phyloP scores from a whole-genome alignment of 169 alveolate genomes.

The Cryptosporidium sp. region DNA sequence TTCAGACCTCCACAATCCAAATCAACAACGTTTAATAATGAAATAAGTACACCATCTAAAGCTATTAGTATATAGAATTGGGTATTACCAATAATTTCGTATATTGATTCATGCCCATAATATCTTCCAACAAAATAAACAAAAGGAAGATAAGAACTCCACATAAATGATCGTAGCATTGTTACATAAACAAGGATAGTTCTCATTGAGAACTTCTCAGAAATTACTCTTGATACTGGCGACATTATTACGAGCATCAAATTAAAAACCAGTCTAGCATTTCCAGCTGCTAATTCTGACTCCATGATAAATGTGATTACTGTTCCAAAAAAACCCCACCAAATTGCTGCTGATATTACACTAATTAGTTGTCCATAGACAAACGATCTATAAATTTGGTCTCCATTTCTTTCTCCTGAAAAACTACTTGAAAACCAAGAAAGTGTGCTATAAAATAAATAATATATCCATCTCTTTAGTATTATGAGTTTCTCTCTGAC shows the following conservation, averaged over 20 bases:
- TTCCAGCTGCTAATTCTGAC: slow-evolving; percentile 37
- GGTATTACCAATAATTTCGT: slow-evolving; percentile 10
- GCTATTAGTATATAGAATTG: slow-evolving; percentile 34
- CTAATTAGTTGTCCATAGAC: slow-evolving; percentile 49
- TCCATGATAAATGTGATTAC: slow-evolving; percentile 29
- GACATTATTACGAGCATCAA: slow-evolving; percentile 31
- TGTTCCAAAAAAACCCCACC: slow-evolving; percentile 73
- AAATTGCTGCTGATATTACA: slow-evolving; percentile 57
- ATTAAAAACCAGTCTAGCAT: slow-evolving; percentile 44
- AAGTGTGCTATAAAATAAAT: neutral
- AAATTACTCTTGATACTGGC: slow-evolving; percentile 28
- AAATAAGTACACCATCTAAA: slow-evolving; percentile 37
- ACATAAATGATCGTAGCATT: slow-evolving; percentile 17
- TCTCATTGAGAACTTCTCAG: slow-evolving; percentile 8
- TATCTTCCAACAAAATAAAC: slow-evolving; percentile 6
- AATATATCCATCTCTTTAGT: slow-evolving; percentile 31
- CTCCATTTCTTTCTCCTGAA: slow-evolving; percentile 29
- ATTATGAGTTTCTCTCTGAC: slow-evolving; percentile 3
- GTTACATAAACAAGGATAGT: slow-evolving; percentile 30
- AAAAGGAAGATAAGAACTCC: slow-evolving; percentile 38
- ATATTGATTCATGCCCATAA: neutral
- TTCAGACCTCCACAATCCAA: slow-evolving; percentile 62
- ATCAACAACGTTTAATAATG: slow-evolving; percentile 41
- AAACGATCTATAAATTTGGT: slow-evolving; percentile 30
- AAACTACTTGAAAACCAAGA: slow-evolving; percentile 20